These are phyloP conservation scores for Metrosideros polymorpha DNA, from an alignment of 441 rosid genomes.

Conservation along the genomic window DNA sequence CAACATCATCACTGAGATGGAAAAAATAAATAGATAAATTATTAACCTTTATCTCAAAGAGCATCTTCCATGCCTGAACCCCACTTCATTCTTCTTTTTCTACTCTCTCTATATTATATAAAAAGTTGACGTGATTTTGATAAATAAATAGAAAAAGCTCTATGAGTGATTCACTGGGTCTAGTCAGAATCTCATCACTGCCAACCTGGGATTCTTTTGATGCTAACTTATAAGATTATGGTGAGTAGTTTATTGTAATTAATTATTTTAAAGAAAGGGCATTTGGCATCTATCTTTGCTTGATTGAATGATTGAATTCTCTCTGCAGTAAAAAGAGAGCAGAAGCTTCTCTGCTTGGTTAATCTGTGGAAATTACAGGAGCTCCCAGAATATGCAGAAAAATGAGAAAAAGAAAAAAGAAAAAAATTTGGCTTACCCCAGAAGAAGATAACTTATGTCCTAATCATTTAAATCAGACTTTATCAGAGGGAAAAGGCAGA, in stretches of 20 bases:
- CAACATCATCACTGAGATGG: background rate
- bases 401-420: background rate
- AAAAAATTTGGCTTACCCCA: background rate
- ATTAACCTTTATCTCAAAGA: background rate
- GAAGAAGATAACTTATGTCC: background rate
- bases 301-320: background rate
- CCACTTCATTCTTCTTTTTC: background rate
- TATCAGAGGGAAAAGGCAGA: background rate
- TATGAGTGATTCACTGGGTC: background rate
- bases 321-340: background rate
- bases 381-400: background rate
- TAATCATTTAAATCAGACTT: background rate
- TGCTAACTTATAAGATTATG: background rate
- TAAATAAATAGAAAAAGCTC: background rate
- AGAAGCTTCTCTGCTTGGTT: background rate
- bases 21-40: background rate
- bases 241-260: background rate
- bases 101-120: background rate
- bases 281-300: background rate
- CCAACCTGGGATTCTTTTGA: slow-evolving; percentile 1
- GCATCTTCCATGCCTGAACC: background rate
- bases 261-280: background rate
- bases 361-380: background rate
- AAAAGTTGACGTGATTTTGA: background rate
- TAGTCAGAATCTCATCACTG: background rate